Evolutionary conservation across 2,329 filamentous ascomycete genomes (phyloP), one percentile per base, ranked within the genome.

Genomic region (Blastomyces silverae): DNA sequence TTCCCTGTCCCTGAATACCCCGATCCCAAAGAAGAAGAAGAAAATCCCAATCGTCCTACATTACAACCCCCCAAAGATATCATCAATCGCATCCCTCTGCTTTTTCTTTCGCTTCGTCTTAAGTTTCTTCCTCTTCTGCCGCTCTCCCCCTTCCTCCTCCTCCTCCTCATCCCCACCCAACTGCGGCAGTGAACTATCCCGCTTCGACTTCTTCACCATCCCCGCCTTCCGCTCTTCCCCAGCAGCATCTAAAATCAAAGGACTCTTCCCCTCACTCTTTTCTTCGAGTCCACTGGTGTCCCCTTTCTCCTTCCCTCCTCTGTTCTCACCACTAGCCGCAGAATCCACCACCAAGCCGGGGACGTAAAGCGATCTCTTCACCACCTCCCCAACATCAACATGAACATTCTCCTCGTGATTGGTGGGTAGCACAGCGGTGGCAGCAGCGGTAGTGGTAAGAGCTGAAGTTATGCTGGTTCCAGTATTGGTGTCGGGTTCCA

Each of bases 41-140:
- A 25, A 42, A 25, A 44, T 10, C 4, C 15, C 6, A 46, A 44
- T 28, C 57, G 8, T 10, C 44, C 42, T 46, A 66, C 42, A 67
- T 28, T 46, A 67, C 48, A 69, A 66, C 7, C 44, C 66, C 17
- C 67, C 67, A 53, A 94, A 94, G 31, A 93, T 76, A 71, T 87
- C 86, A 67, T 92, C 89, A 64, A 93, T 89, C 53, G 85, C 88
- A 72, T 92, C 85, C 6, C 80, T 84, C 64, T 81, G 83, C 70
- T 81, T 83, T 70, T 83, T 86, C 75, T 84, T 86, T 22, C 44
- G 42, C 13, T 66, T 52, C 46, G 59, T 61, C 31, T 86, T 72
- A 81, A 84, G 66, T 76, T 79, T 64, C 66, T 61, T 80, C 78
- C 73, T 53, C 67, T 70, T 57, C 72, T 75, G 39, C 64, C 44